Conservation (phyloP, 345 rosid species). For the Clarkia xantiana region DNA sequence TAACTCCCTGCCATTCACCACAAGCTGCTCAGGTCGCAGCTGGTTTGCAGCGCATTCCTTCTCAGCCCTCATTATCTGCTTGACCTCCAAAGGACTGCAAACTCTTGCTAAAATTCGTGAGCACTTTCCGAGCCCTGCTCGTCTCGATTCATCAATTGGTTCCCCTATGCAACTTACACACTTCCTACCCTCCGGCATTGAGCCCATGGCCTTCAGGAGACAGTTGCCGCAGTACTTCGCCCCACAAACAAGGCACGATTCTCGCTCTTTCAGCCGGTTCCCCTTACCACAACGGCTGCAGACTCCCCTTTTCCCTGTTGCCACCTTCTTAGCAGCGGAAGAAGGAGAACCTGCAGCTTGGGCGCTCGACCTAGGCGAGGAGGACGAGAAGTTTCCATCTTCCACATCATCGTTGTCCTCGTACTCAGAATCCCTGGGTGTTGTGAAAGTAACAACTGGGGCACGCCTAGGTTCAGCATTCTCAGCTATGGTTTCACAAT, state of each 20-base stretch:
- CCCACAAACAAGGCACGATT: constrained; percentile 47
- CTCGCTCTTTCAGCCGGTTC: constrained; percentile 29
- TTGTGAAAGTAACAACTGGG: constrained; percentile 21
- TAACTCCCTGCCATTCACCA: constrained; percentile 38
- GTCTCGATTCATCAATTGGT: constrained; percentile 36
- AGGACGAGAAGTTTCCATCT: constrained; percentile 12
- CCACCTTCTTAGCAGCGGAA: constrained; percentile 7
- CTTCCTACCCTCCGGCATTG: constrained; percentile 69
- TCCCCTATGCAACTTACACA: constrained; percentile 45
- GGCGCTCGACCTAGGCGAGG: constrained; percentile 12
- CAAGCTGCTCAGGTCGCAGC: constrained; percentile 46
- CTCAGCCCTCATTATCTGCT: constrained; percentile 52
- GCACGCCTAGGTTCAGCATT: constrained; percentile 10
- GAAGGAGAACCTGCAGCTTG: constrained; percentile 7
- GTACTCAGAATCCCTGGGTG: constrained; percentile 21
- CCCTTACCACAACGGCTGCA: constrained; percentile 39
- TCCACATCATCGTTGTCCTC: constrained; percentile 12
- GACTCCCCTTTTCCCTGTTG: constrained; percentile 13
- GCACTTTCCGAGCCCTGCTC: constrained; percentile 32
- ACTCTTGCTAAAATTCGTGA: constrained; percentile 30
- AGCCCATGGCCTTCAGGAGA: constrained; percentile 58
- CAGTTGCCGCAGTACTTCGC: constrained; percentile 44
- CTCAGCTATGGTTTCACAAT: constrained; percentile 1
- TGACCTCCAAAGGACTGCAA: constrained; percentile 37
- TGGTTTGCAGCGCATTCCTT: constrained; percentile 47